A percentile compares a stretch with the other conserved stretches of the same genome.
These are phyloP conservation scores for Xylaria telfairii DNA, from an alignment of 495 filamentous ascomycete species.

Conservation along the genomic window DNA sequence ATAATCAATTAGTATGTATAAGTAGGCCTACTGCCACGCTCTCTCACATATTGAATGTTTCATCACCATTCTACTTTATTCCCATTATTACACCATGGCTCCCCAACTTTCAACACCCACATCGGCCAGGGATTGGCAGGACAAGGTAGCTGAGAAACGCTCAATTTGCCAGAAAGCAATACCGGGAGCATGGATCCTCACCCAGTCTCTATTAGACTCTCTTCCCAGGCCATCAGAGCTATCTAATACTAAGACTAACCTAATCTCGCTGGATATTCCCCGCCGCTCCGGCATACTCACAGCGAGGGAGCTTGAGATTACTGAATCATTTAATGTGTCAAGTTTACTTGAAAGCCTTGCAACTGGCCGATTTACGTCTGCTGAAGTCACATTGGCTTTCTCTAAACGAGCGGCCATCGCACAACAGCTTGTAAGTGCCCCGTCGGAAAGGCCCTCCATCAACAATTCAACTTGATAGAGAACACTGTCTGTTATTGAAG, in stretches of 20 bases:
- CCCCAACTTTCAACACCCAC: background rate
- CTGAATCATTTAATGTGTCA: conserved; percentile 57
- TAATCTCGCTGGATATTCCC: conserved; percentile 52
- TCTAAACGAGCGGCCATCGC: conserved; percentile 60
- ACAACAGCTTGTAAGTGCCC: conserved; percentile 54
- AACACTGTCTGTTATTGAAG: background rate
- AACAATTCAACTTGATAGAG: background rate
- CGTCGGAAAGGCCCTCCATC: background rate
- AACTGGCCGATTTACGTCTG: conserved; percentile 46
- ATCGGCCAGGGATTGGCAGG: background rate
- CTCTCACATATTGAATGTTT: background rate
- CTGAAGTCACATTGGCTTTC: conserved; percentile 31
- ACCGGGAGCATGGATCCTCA: conserved; percentile 14
- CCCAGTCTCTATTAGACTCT: conserved; percentile 12
- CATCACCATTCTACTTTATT: background rate
- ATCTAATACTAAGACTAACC: background rate
- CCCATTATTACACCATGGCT: background rate
- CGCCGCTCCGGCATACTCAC: conserved; percentile 58
- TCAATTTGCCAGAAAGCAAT: conserved; percentile 16
- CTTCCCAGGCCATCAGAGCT: background rate
- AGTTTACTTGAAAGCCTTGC: conserved; percentile 44
- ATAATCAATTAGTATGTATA: background rate
- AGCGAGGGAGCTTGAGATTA: conserved; percentile 61
- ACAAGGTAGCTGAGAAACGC: conserved; percentile 15
- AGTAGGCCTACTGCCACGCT: background rate